Percentiles rank a stretch among this genome's conserved stretches.
Conservation (phyloP, 2,329 filamentous ascomycete genomes). For the Fusarium coffeatum region DNA sequence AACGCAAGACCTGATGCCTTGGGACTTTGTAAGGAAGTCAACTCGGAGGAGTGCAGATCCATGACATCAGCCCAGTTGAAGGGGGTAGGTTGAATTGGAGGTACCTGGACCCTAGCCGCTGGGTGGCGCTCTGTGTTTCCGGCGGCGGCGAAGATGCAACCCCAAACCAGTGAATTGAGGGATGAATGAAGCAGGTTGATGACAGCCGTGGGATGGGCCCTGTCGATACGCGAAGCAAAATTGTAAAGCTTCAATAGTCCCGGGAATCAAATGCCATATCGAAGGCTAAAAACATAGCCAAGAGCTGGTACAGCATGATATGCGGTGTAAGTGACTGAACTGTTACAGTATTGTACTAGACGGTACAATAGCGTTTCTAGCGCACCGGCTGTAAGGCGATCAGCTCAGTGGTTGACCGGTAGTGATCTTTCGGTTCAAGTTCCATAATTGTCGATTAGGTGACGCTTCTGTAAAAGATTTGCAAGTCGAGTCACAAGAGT, state of each 20-base stretch:
- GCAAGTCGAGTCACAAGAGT: slow-evolving; percentile 17
- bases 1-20: slow-evolving; percentile 9
- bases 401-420: slow-evolving; percentile 14
- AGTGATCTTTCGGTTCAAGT: slow-evolving; percentile 15
- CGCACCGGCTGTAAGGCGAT: slow-evolving; percentile 18
- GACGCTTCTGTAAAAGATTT: slow-evolving; percentile 35
- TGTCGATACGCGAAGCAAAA: slow-evolving; percentile 23
- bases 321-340: slow-evolving; percentile 24
- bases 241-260: slow-evolving; percentile 14
- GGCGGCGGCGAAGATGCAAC: slow-evolving; percentile 26
- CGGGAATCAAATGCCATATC: background rate
- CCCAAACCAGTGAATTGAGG: slow-evolving; percentile 17
- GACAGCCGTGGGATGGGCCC: slow-evolving; percentile 1
- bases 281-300: slow-evolving; percentile 2
- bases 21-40: slow-evolving; percentile 20
- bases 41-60: slow-evolving; percentile 46
- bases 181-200: slow-evolving; percentile 8
- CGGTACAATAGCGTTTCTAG: slow-evolving; percentile 12
- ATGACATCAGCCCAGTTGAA: slow-evolving; percentile 50
- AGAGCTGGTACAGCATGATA: slow-evolving; percentile 10
- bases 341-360: slow-evolving; percentile 6
- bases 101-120: slow-evolving; percentile 32
- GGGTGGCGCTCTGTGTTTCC: slow-evolving; percentile 33
- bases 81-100: slow-evolving; percentile 7
- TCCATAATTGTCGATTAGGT: slow-evolving; percentile 19